phyloP scores from a whole-genome alignment of 768 basidiomycete genomes.

The Panus rudis region DNA sequence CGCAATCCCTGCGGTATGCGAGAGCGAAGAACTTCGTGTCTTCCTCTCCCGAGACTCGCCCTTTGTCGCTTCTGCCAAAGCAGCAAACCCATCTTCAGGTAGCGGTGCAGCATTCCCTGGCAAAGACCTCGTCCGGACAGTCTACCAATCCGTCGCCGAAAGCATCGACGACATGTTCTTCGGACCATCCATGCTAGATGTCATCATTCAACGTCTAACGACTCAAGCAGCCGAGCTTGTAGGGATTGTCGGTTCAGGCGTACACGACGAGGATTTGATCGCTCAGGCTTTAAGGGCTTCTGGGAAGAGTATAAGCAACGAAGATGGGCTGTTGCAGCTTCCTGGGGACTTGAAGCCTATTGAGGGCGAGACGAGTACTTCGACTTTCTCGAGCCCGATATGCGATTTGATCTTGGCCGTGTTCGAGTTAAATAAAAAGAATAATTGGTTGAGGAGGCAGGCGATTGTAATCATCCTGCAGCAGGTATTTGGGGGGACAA shows the following conservation, averaged over 20 bases:
- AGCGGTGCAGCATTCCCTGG: conserved; percentile 46
- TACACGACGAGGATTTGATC: conserved; percentile 81
- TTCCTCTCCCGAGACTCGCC: conserved; percentile 89
- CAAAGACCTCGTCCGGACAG: conserved; percentile 71
- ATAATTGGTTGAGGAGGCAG: conserved; percentile 93
- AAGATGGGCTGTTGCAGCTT: conserved; percentile 66
- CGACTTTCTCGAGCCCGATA: conserved; percentile 88
- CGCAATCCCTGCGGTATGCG: conserved; percentile 67
- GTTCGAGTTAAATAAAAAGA: conserved; percentile 92
- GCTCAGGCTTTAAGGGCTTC: conserved; percentile 70
- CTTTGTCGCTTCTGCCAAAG: conserved; percentile 48
- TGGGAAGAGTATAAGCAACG: conserved; percentile 55
- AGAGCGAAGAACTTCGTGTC: conserved; percentile 71
- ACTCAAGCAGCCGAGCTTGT: conserved; percentile 86
- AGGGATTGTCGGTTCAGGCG: conserved; percentile 70
- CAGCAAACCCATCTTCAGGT: conserved; percentile 21
- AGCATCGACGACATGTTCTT: conserved; percentile 98
- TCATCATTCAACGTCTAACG: conserved; percentile 86
- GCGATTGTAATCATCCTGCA: conserved; percentile 96
- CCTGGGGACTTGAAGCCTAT: conserved; percentile 74
- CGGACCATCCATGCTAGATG: conserved; percentile 92
- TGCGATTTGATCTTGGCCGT: conserved; percentile 89
- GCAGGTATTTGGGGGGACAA: conserved; percentile 91
- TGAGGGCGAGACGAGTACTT: conserved; percentile 83
- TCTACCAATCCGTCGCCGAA: conserved; percentile 88